Percentiles rank a stretch among this genome's conserved stretches.
These are phyloP conservation scores for Suillus paluster DNA, from an alignment of 768 basidiomycete species.

Conservation along the genomic window DNA sequence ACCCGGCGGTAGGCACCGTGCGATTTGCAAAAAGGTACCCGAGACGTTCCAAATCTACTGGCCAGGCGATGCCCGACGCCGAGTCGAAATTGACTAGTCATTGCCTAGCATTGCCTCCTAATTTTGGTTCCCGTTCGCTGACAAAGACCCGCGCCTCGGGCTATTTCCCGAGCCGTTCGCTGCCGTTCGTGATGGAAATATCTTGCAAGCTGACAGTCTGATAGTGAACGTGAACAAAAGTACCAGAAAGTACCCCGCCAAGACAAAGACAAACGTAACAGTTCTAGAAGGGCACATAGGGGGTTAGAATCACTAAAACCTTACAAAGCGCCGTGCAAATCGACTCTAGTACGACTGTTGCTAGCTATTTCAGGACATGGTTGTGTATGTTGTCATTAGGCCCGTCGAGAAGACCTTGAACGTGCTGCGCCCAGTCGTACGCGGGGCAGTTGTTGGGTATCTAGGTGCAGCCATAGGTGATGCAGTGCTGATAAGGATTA, in stretches of 20 bases:
- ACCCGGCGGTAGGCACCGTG: conserved; percentile 5
- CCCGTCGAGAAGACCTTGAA: conserved; percentile 61
- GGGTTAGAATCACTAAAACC: no score
- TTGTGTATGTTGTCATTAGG: conserved; percentile 70
- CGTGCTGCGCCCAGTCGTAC: conserved; percentile 62
- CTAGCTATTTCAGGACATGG: not conserved
- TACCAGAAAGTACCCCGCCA: conserved; percentile 53
- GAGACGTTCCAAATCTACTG: conserved; percentile 38
- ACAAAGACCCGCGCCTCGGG: conserved; percentile 60
- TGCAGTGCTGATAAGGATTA: conserved; percentile 70
- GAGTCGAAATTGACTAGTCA: conserved; percentile 51
- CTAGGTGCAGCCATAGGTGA: conserved; percentile 64
- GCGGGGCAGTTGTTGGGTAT: conserved; percentile 61
- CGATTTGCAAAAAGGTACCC: conserved; percentile 36
- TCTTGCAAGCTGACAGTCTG: conserved; percentile 58
- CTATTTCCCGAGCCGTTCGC: no score
- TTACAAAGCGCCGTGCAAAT: no score
- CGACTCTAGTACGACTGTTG: not conserved
- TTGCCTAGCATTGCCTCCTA: conserved; percentile 27
- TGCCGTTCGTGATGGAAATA: conserved; percentile 49
- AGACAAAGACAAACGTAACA: conserved; percentile 65
- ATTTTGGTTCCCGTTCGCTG: conserved; percentile 58
- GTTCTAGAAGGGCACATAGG: conserved; percentile 56
- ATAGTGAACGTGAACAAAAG: conserved; percentile 54
- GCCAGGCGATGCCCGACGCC: conserved; percentile 39